phyloP scores from a whole-genome alignment of 1,284 basidiomycete species.

The Cryptococcus sp. region DNA sequence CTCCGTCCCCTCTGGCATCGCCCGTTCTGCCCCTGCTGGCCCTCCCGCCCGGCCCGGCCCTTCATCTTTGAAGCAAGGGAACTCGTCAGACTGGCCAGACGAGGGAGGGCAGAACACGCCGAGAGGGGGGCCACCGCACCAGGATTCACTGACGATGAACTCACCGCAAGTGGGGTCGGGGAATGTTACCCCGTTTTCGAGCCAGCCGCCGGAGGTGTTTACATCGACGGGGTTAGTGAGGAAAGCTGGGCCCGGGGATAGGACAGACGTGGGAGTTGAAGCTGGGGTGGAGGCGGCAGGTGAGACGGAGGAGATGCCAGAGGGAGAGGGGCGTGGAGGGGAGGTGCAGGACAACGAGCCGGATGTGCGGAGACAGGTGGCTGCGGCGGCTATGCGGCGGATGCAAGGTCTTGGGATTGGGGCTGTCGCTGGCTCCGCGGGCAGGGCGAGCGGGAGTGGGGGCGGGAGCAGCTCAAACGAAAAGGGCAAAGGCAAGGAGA shows the following conservation, averaged over 20 bases:
- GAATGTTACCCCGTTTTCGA: constrained; percentile 37
- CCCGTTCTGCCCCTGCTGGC: too few relatives aligned
- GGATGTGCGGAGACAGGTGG: constrained; percentile 21
- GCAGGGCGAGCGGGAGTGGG: neutral
- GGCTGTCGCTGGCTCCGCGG: neutral
- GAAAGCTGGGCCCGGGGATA: neutral
- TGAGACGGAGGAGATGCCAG: neutral
- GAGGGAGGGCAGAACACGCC: too few relatives aligned
- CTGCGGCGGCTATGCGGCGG: constrained; percentile 32
- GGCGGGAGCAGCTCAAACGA: neutral
- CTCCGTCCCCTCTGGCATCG: neutral
- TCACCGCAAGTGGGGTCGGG: constrained; percentile 23
- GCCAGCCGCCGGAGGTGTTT: constrained; percentile 36
- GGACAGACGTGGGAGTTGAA: neutral
- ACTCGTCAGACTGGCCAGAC: too few relatives aligned
- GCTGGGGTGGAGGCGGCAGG: neutral
- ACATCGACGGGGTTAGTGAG: constrained; percentile 18
- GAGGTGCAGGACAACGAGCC: constrained; percentile 48
- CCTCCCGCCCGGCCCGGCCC: too few relatives aligned
- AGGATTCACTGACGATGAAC: constrained; percentile 1
- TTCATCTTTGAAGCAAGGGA: too few relatives aligned
- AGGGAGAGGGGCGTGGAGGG: constrained; percentile 47
- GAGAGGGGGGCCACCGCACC: too few relatives aligned
- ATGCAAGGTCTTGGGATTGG: constrained; percentile 4
- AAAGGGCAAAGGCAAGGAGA: constrained; percentile 20